These are phyloP conservation scores for Spirogloea muscicola DNA, from an alignment of 139 green algal species.

Conservation along the genomic window DNA sequence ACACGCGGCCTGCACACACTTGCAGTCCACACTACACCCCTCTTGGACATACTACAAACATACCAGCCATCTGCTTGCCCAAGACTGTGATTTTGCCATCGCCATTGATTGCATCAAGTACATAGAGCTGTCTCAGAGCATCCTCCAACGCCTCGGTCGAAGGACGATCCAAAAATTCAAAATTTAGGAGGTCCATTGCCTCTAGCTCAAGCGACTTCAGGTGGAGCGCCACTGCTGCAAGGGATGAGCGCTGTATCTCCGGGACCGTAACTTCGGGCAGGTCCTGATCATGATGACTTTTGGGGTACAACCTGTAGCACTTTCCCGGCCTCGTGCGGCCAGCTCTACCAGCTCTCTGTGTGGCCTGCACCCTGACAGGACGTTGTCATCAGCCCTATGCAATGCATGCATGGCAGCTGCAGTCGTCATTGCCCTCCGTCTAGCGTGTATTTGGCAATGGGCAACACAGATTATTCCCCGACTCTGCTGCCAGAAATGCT, in stretches of 20 bases:
- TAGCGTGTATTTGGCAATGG: too few relatives aligned
- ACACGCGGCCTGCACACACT: background rate
- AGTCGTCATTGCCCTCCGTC: too few relatives aligned
- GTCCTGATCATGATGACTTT: slow-evolving; percentile 68
- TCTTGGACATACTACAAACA: too few relatives aligned
- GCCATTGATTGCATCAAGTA: slow-evolving; percentile 79
- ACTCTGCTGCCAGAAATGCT: too few relatives aligned
- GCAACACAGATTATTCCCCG: too few relatives aligned
- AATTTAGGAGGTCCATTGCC: slow-evolving; percentile 73
- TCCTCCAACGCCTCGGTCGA: slow-evolving; percentile 60
- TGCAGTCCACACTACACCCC: too few relatives aligned
- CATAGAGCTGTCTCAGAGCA: slow-evolving; percentile 82
- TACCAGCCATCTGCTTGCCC: slow-evolving; percentile 4
- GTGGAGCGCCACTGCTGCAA: slow-evolving; percentile 75
- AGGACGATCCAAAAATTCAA: slow-evolving; percentile 91
- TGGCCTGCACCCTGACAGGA: slow-evolving; percentile 81
- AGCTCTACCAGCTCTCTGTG: slow-evolving; percentile 81
- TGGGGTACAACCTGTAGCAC: slow-evolving; percentile 93
- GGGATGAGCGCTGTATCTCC: slow-evolving; percentile 88
- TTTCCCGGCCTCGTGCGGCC: slow-evolving; percentile 69
- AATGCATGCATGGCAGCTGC: too few relatives aligned
- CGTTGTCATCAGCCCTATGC: too few relatives aligned
- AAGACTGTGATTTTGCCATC: slow-evolving; percentile 55
- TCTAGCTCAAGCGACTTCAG: slow-evolving; percentile 79
- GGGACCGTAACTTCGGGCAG: slow-evolving; percentile 75